These are phyloP conservation scores for Cicer pinnatifidum DNA, from an alignment of 306 rosid species.

Conservation along the genomic window DNA sequence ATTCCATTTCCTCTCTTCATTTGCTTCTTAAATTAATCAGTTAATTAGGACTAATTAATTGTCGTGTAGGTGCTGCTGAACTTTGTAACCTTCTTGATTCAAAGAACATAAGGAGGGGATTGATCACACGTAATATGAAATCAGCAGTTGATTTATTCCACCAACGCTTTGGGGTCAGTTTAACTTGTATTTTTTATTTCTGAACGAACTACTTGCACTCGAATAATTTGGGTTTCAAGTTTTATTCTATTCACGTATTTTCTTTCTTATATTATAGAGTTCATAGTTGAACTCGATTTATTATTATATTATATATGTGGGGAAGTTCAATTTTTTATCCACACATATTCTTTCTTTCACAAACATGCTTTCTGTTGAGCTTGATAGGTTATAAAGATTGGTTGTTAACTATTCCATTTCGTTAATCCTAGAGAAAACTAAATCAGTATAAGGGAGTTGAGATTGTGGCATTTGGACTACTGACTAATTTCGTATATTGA, in stretches of 20 bases:
- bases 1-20: not conserved
- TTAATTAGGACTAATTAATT: not conserved
- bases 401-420: conserved; percentile 2
- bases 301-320: not conserved
- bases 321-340: no score
- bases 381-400: not conserved
- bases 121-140: conserved; percentile 82
- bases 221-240: no score
- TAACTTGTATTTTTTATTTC: not conserved
- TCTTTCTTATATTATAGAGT: not conserved
- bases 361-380: not conserved
- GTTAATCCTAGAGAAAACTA: conserved; percentile 3
- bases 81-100: conserved; percentile 81
- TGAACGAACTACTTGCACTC: no score
- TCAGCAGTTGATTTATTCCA: conserved; percentile 82
- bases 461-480: conserved; percentile 13
- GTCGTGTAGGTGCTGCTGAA: conserved; percentile 75
- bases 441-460: not conserved
- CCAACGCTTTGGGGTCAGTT: conserved; percentile 78
- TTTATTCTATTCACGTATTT: no score
- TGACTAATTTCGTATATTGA: not conserved
- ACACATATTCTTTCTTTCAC: not conserved
- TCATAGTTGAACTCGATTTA: not conserved
- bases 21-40: not conserved
- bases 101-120: conserved; percentile 82